Percentiles rank a stretch among this genome's conserved stretches.
These are phyloP conservation scores for Apiospora koreana DNA, from an alignment of 2,329 filamentous ascomycete species.

Conservation along the genomic window DNA sequence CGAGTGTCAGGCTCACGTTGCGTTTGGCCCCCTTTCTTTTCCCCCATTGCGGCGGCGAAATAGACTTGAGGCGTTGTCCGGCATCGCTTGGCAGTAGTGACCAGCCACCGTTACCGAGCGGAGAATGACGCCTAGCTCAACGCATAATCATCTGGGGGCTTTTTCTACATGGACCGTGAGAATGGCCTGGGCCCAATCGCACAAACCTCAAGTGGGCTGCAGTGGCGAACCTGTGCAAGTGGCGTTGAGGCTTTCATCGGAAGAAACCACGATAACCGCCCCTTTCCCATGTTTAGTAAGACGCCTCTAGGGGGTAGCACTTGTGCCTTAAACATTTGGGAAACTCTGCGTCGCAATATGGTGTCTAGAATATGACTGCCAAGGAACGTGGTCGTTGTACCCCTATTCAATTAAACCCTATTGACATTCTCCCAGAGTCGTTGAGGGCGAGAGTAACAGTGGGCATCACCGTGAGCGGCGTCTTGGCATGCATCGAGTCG, in stretches of 20 bases:
- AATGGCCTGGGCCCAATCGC: not conserved
- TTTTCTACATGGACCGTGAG: not conserved
- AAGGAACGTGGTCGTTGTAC: not conserved
- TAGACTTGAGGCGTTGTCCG: not conserved
- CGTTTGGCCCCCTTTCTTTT: not conserved
- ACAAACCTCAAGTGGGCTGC: not conserved
- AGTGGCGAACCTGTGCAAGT: not conserved
- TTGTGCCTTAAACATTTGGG: not conserved
- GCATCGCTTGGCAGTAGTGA: not conserved
- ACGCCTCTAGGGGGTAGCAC: not conserved
- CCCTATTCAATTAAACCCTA: not conserved
- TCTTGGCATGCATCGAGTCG: not conserved
- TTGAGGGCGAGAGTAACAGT: not conserved
- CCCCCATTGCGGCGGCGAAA: not conserved
- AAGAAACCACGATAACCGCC: not conserved
- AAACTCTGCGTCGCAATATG: not conserved
- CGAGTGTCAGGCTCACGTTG: not conserved
- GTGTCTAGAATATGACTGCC: not conserved
- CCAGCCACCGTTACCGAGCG: not conserved
- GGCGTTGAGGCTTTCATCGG: not conserved
- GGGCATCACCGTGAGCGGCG: not conserved
- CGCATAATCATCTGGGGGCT: not conserved
- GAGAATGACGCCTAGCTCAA: accelerated
- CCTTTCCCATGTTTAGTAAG: not conserved
- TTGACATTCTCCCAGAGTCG: not conserved